Base-by-base conservation (phyloP, 2,329 filamentous ascomycete species). In the Grosmannia huntii region DNA sequence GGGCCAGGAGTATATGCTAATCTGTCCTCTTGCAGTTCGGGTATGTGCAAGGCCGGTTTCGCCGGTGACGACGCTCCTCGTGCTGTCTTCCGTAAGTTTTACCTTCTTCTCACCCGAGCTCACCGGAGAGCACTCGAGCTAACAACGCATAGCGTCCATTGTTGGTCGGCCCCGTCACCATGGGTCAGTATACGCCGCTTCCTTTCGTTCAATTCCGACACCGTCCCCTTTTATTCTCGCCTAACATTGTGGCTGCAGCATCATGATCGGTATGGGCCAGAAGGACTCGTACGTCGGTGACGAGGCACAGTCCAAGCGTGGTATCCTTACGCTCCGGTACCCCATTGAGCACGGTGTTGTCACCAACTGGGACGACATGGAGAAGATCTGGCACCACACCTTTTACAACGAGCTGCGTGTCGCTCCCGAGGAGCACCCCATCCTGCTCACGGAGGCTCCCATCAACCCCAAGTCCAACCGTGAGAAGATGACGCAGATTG, bases 41-140 rank as follows among this genome's bases (percentile, higher is more conserved):
- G 94, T 86, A 97, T 99, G 94, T 99, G 94, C 83, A 99, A 99
- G 85, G 94, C 94, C 87, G 94, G 94, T 91, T 99, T 99, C 81
- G 94, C 94, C 83, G 94, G 94, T 90, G 94, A 99, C 75, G 94
- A 99, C 88, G 94, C 94, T 80, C 94, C 94, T 76, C 87, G 94
- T 85, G 94, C 94, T 80, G 94, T 99, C 76, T 99, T 99, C 86
- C 94, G 92, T 97, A 88, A 96, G 92, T 91, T 63, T 66, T 66
- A 65, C 66, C 67, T 67, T 65, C 66, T 65, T 62, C 64, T 48
- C 66, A 67, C 65, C 66, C 64, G 64, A 50, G 33, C 50, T 28
- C 49, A 14, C 14, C 27, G 25, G 27, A 4, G 19, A 50, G n/a
- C 9, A 9, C 41, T 21, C 28, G 10, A 16, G 28, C 55, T 65